phyloP scores from a whole-genome alignment of 2,329 filamentous ascomycete species.

The Aspergillus terreus region DNA sequence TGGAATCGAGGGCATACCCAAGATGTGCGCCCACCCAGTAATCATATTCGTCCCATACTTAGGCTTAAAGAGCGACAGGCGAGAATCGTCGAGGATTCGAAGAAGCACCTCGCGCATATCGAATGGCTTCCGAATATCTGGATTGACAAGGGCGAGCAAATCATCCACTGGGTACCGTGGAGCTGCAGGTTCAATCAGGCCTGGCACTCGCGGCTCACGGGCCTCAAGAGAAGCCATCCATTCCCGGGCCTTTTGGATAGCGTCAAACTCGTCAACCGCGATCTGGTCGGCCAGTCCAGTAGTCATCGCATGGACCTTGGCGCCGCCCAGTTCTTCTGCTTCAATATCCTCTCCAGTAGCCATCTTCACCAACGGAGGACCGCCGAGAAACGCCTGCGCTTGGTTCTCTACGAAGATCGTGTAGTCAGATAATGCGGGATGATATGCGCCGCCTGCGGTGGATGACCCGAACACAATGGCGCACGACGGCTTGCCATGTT shows the following conservation, averaged over 20 bases:
- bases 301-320: constrained; percentile 37
- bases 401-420: constrained; percentile 43
- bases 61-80: constrained; percentile 39
- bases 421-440: constrained; percentile 42
- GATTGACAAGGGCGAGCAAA: constrained; percentile 34
- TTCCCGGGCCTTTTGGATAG: constrained; percentile 37
- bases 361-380: constrained; percentile 47
- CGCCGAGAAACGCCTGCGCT: constrained; percentile 44
- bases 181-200: not conserved
- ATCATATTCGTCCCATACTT: constrained; percentile 20
- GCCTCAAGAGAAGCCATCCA: constrained; percentile 29
- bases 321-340: constrained; percentile 43
- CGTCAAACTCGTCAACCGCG: constrained; percentile 43
- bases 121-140: constrained; percentile 39
- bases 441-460: constrained; percentile 42
- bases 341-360: constrained; percentile 43
- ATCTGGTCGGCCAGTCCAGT: constrained; percentile 45
- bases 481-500: constrained; percentile 38
- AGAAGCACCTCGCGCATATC: constrained; percentile 40
- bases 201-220: constrained; percentile 2
- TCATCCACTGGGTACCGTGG: constrained; percentile 37
- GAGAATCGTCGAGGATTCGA: constrained; percentile 41
- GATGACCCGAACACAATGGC: constrained; percentile 45
- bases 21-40: not conserved
- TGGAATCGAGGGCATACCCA: not conserved